Percentiles rank a stretch among this genome's conserved stretches.
These are phyloP conservation scores for Scenedesmus sp. DNA, from an alignment of 163 green algal genomes.

Conservation along the genomic window DNA sequence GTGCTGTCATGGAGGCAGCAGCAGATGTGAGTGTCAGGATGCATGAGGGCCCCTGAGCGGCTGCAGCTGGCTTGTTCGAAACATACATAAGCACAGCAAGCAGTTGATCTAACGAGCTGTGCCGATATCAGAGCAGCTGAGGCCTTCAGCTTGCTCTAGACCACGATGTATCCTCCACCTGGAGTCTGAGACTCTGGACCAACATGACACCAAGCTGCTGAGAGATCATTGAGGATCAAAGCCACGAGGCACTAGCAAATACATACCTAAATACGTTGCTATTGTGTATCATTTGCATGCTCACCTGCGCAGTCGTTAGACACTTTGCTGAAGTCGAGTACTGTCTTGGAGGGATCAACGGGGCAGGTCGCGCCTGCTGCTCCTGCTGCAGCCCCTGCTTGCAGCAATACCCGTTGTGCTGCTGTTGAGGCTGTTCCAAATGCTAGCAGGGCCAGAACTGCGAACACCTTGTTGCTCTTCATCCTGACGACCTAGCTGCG, in stretches of 20 bases:
- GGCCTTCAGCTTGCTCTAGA: too few species aligned
- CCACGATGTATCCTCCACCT: too few species aligned
- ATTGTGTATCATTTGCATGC: too few species aligned
- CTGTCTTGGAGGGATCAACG: neutral
- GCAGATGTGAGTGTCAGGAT: neutral
- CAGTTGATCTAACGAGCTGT: too few species aligned
- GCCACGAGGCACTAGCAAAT: too few species aligned
- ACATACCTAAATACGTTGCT: too few species aligned
- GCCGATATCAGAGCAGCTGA: too few species aligned
- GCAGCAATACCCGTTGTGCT: neutral
- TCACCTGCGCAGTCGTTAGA: neutral
- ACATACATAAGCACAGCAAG: too few species aligned
- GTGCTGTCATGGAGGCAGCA: neutral
- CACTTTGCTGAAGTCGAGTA: neutral
- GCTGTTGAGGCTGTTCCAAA: neutral
- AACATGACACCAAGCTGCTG: too few species aligned
- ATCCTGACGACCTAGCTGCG: neutral
- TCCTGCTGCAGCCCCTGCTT: neutral
- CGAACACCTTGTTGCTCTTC: neutral
- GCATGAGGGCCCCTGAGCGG: neutral
- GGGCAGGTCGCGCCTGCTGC: neutral
- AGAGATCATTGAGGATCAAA: too few species aligned
- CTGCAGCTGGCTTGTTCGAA: too few species aligned
- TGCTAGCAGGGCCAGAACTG: neutral
- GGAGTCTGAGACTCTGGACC: too few species aligned